These are phyloP conservation scores for Alloteropsis semialata DNA, from an alignment of 176 grass and related monocot genomes.

Conservation along the genomic window DNA sequence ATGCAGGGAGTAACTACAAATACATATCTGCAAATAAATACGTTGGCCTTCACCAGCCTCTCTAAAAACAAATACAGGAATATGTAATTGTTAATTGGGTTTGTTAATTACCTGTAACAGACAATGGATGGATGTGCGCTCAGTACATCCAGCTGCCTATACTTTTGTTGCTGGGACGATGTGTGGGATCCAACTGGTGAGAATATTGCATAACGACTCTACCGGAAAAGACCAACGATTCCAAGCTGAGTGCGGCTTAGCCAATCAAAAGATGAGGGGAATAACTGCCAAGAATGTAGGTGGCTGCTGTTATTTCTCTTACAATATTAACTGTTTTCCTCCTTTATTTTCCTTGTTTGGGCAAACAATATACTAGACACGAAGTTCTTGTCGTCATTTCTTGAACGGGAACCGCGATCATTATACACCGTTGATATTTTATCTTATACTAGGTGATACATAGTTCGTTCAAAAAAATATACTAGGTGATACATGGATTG, in stretches of 20 bases:
- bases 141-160: not conserved
- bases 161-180: conserved; percentile 19
- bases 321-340: not conserved
- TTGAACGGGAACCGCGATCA: not conserved
- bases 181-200: conserved; percentile 26
- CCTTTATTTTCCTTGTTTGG: not conserved
- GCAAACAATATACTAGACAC: not conserved
- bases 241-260: conserved; percentile 28
- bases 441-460: too few species aligned
- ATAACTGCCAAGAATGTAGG: conserved; percentile 41
- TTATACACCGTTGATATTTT: not conserved
- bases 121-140: not conserved
- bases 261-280: conserved; percentile 24
- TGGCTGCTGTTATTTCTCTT: not conserved
- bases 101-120: conserved; percentile 1
- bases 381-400: not conserved
- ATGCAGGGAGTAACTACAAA: not conserved
- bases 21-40: not conserved
- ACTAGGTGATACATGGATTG: not conserved
- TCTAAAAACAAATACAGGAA: not conserved
- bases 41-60: not conserved
- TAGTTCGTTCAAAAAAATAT: too few species aligned
- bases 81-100: not conserved
- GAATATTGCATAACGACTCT: conserved; percentile 17
- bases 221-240: conserved; percentile 24